A percentile compares a stretch with the other conserved stretches of the same genome.
Evolutionary conservation across 2,329 filamentous ascomycete genomes (phyloP).

Genomic region (Xylariales sp.): DNA sequence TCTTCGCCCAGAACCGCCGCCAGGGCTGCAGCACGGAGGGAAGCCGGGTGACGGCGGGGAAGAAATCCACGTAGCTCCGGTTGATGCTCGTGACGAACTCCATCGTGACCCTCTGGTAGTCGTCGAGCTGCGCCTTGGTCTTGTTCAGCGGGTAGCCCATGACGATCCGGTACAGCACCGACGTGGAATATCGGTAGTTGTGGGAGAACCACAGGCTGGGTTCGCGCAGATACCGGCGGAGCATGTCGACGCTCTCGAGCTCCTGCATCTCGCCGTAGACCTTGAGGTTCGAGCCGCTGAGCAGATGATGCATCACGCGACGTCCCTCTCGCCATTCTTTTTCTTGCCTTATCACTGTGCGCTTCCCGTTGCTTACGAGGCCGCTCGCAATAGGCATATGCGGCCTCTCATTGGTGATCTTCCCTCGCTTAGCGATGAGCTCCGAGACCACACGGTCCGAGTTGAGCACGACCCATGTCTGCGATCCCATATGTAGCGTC

Average conservation of each 20-base stretch:
- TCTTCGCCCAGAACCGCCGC: constrained; percentile 43
- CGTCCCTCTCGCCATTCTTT: constrained; percentile 50
- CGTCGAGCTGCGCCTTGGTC: constrained; percentile 46
- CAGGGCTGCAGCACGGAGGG: constrained; percentile 46
- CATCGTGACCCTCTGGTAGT: constrained; percentile 48
- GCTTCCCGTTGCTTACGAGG: constrained; percentile 49
- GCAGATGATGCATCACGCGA: constrained; percentile 51
- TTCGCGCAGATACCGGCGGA: constrained; percentile 47
- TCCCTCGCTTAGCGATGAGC: constrained; percentile 50
- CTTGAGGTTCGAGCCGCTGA: constrained; percentile 49
- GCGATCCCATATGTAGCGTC: constrained; percentile 40
- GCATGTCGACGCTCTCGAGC: constrained; percentile 49
- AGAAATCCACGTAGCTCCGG: constrained; percentile 34
- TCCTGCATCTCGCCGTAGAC: constrained; percentile 50
- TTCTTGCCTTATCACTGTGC: constrained; percentile 39
- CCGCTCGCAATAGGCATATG: constrained; percentile 50
- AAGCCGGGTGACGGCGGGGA: constrained; percentile 35
- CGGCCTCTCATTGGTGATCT: constrained; percentile 49
- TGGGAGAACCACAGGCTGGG: constrained; percentile 50
- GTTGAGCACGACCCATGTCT: constrained; percentile 53
- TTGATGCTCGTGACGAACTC: constrained; percentile 47
- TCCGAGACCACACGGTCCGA: constrained; percentile 49
- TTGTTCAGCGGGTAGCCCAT: constrained; percentile 48
- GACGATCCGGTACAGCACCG: constrained; percentile 51
- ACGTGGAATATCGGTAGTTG: constrained; percentile 52